Percentiles rank a stretch among this genome's conserved stretches.
Evolutionary conservation across 768 basidiomycete species (phyloP).

Genomic region (Cytidiella melzeri): DNA sequence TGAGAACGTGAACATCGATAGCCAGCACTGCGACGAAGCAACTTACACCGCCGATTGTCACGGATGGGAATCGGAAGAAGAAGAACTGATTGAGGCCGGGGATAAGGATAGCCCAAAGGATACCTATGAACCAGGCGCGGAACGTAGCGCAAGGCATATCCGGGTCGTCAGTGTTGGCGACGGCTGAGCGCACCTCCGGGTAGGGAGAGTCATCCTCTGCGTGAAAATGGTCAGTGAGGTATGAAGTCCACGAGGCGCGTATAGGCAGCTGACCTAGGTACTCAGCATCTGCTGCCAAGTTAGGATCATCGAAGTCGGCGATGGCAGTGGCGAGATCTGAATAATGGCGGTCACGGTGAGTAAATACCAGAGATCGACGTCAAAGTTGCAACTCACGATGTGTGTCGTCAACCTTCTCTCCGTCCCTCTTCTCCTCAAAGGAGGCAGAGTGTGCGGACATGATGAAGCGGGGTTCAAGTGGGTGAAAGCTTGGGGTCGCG

Average conservation of each 20-base stretch:
- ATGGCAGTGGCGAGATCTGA: slow-evolving; percentile 10
- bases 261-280: slow-evolving; percentile 17
- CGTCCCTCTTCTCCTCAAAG: too few relatives aligned
- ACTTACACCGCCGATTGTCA: slow-evolving; percentile 45
- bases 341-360: too few relatives aligned
- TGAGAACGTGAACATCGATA: slow-evolving; percentile 1
- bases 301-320: slow-evolving; percentile 29
- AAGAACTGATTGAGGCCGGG: slow-evolving; percentile 70
- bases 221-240: slow-evolving; percentile 25
- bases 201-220: slow-evolving; percentile 18
- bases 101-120: slow-evolving; percentile 48
- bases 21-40: background rate
- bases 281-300: slow-evolving; percentile 25
- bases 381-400: too few relatives aligned
- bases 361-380: too few relatives aligned
- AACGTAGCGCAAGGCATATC: slow-evolving; percentile 50
- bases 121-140: slow-evolving; percentile 38
- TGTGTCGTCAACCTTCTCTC: too few relatives aligned
- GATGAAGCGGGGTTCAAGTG: too few relatives aligned
- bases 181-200: slow-evolving; percentile 23
- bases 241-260: background rate
- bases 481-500: too few relatives aligned
- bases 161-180: slow-evolving; percentile 59
- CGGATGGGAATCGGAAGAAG: slow-evolving; percentile 69
- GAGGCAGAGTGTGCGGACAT: too few relatives aligned